Evolutionary conservation across 345 rosid species (phyloP).

Genomic region (Populus simonii): DNA sequence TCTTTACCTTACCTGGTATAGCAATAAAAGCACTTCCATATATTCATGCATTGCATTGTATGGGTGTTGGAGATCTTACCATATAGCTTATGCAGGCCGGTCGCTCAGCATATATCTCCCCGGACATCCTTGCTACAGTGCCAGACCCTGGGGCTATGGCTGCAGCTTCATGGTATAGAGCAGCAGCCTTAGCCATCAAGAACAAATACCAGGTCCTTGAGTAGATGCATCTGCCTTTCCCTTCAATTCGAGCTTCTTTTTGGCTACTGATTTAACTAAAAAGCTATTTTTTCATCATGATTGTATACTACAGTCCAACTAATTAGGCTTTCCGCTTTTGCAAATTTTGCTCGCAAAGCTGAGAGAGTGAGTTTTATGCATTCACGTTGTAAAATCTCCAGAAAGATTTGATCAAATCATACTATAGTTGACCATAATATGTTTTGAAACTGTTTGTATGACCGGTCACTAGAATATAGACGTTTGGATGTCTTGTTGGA

Average conservation of each 20-base stretch:
- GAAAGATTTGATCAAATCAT: background rate
- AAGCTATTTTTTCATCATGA: constrained; percentile 14
- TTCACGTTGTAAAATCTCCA: background rate
- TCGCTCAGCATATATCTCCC: constrained; percentile 68
- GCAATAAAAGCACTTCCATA: background rate
- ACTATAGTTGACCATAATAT: background rate
- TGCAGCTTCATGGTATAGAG: constrained; percentile 85
- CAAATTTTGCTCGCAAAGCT: constrained; percentile 39
- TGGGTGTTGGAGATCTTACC: constrained; percentile 10
- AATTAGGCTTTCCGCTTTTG: constrained; percentile 50
- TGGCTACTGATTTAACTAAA: constrained; percentile 8
- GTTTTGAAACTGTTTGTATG: background rate
- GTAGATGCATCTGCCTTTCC: constrained; percentile 5
- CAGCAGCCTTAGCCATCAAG: constrained; percentile 81
- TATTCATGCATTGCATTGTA: background rate
- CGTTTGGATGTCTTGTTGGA: background rate
- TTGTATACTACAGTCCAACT: constrained; percentile 11
- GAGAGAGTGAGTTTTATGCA: constrained; percentile 41
- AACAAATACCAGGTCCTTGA: constrained; percentile 31
- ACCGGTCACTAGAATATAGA: background rate
- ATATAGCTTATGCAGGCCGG: constrained; percentile 57
- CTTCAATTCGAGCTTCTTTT: background rate
- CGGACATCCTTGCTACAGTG: constrained; percentile 54
- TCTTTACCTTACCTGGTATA: background rate
- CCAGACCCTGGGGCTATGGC: constrained; percentile 98